These are phyloP conservation scores for Gossypium davidsonii DNA, from an alignment of 441 rosid species.

Conservation along the genomic window DNA sequence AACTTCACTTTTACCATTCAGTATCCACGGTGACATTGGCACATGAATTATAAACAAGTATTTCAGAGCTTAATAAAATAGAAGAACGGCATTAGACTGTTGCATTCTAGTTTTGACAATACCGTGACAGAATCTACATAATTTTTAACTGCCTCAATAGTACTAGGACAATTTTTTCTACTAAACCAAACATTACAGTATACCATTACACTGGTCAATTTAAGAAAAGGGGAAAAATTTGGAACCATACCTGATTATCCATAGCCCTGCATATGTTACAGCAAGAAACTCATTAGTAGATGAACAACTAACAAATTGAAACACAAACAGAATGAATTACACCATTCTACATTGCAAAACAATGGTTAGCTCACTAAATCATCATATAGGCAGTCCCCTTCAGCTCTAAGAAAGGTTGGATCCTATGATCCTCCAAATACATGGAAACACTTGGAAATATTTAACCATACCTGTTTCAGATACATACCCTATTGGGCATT, in stretches of 20 bases:
- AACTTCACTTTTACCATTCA: neutral
- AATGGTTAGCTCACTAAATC: constrained; percentile 5
- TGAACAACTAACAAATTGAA: neutral
- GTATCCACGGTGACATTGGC: neutral
- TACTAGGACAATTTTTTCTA: neutral
- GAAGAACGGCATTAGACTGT: neutral
- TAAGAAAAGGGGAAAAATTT: neutral
- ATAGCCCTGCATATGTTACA: constrained; percentile 67
- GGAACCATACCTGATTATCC: constrained; percentile 71
- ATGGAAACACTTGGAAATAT: no score
- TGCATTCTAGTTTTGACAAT: neutral
- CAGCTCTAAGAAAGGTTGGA: neutral
- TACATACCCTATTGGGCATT: no score
- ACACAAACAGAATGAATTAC: neutral
- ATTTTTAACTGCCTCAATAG: neutral
- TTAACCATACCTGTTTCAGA: no score
- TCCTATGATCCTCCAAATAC: neutral
- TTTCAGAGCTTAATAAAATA: neutral
- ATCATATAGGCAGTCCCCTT: neutral
- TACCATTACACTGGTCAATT: neutral
- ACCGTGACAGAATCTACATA: neutral
- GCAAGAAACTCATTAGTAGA: constrained; percentile 19
- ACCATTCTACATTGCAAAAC: neutral
- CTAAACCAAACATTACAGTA: neutral
- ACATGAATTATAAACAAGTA: neutral